These are phyloP conservation scores for Rauvolfia tetraphylla DNA, from an alignment of 257 asterid genomes.

Conservation along the genomic window DNA sequence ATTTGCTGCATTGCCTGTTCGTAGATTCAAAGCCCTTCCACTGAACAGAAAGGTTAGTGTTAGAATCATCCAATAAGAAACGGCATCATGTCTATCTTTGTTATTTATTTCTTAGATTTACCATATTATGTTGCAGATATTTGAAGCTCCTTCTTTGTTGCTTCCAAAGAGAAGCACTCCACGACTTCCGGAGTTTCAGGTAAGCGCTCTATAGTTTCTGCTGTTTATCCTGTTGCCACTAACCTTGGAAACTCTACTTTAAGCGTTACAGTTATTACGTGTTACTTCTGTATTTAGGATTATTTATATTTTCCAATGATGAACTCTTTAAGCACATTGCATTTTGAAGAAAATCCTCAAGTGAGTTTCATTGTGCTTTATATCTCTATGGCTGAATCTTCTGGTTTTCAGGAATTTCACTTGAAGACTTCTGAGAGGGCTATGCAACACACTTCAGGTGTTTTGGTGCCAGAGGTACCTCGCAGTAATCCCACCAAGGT, in stretches of 20 bases:
- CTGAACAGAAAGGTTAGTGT: conserved; percentile 73
- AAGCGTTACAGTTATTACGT: background rate
- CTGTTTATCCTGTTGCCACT: background rate
- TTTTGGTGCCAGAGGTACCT: conserved; percentile 33
- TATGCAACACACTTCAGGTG: conserved; percentile 50
- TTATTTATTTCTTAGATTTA: conserved; percentile 13
- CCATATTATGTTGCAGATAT: conserved; percentile 51
- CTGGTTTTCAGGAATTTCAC: conserved; percentile 71
- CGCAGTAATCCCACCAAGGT: conserved; percentile 39
- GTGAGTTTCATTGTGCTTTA: background rate
- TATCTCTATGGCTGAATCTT: conserved; percentile 9
- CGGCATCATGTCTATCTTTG: background rate
- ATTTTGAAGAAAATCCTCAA: background rate
- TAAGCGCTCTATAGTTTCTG: conserved; percentile 26
- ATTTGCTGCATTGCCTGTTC: conserved; percentile 39
- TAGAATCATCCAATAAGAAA: conserved; percentile 4
- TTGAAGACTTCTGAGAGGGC: conserved; percentile 90
- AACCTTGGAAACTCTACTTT: background rate
- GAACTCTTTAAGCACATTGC: background rate
- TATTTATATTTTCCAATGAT: background rate
- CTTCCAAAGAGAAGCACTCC: conserved; percentile 77
- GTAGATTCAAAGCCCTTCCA: conserved; percentile 86
- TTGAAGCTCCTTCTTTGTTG: conserved; percentile 63
- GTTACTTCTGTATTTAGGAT: background rate
- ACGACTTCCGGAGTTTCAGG: conserved; percentile 66